phyloP scores from a whole-genome alignment of 208 protist species.

The Tritrichomonas musculus region DNA sequence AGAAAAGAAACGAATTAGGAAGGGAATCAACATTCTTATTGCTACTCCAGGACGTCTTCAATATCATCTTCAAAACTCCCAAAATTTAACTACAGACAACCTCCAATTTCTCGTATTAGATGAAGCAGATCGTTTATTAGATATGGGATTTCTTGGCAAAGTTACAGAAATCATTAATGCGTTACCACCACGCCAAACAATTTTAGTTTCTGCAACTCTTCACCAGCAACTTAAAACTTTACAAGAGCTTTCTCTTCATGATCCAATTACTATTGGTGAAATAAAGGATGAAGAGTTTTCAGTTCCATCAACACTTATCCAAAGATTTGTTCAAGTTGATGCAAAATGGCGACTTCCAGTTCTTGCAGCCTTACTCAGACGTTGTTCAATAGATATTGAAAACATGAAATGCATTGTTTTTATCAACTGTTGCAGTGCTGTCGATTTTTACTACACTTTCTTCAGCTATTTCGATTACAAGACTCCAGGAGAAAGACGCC shows the following conservation, averaged over 20 bases:
- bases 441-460: not conserved
- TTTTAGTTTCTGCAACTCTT: slow-evolving; percentile 30
- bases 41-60: slow-evolving; percentile 38
- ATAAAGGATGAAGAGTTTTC: not conserved
- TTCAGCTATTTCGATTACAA: not conserved
- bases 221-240: not conserved
- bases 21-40: slow-evolving; percentile 39
- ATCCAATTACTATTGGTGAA: not conserved
- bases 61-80: slow-evolving; percentile 38
- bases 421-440: not conserved
- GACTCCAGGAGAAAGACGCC: not conserved
- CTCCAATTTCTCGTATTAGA: slow-evolving; percentile 45
- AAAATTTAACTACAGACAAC: not conserved
- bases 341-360: not conserved
- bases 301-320: not conserved
- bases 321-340: not conserved
- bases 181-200: not conserved
- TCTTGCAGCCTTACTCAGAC: not conserved
- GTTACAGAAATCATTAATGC: slow-evolving; percentile 21
- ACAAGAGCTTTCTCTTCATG: not conserved
- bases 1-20: slow-evolving; percentile 36
- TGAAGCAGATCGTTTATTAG: slow-evolving; percentile 48
- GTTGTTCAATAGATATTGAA: not conserved
- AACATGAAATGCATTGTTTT: slow-evolving; percentile 15
- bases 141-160: slow-evolving; percentile 46